Evolutionary conservation across 257 asterid genomes (phyloP).

Genomic region (Asclepias syriaca): DNA sequence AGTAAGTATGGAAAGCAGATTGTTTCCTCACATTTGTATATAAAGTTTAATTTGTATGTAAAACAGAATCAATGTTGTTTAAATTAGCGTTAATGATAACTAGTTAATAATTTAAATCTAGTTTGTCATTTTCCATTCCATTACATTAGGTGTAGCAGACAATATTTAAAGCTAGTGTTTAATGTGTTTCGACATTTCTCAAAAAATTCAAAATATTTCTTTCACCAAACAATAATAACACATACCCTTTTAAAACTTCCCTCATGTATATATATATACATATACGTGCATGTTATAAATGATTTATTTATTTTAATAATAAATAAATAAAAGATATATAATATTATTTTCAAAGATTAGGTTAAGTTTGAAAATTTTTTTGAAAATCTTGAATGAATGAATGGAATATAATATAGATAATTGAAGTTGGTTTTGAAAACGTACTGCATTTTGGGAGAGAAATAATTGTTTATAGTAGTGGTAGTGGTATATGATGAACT

Average conservation of each 20-base stretch:
- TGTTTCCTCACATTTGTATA: slow-evolving; percentile 1
- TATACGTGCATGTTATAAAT: too few species aligned
- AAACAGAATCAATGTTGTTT: too few species aligned
- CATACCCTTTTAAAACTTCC: too few species aligned
- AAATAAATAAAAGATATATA: too few species aligned
- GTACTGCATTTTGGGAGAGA: neutral
- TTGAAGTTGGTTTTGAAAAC: neutral
- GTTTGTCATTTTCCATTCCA: slow-evolving; percentile 4
- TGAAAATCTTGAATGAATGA: neutral
- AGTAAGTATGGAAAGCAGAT: neutral
- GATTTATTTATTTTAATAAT: too few species aligned
- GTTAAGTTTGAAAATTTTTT: neutral
- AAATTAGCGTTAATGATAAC: too few species aligned
- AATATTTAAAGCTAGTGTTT: neutral
- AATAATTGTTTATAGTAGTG: neutral
- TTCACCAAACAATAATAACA: too few species aligned
- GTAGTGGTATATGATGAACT: neutral
- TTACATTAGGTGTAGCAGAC: neutral
- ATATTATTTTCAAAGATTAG: neutral
- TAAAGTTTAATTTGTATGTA: too few species aligned
- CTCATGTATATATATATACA: too few species aligned
- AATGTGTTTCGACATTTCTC: neutral
- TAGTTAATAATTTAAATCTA: neutral
- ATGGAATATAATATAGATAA: too few species aligned
- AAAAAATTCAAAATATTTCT: neutral